phyloP scores from a whole-genome alignment of 2,329 filamentous ascomycete species.

The Fusarium succisae region DNA sequence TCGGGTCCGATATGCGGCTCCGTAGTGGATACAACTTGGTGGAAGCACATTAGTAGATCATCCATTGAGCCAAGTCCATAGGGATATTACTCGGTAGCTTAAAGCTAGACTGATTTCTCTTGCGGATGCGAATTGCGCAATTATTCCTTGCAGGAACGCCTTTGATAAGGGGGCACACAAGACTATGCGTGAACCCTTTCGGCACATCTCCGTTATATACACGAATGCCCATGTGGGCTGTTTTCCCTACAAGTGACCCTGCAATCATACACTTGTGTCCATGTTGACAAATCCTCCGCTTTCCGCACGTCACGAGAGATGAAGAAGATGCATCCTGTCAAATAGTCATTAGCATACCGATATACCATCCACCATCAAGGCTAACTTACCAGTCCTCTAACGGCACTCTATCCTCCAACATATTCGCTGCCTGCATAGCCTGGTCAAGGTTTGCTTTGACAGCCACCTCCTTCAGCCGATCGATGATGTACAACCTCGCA shows the following conservation, averaged over 20 bases:
- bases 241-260: not conserved
- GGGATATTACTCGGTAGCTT: not conserved
- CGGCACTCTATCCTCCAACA: slow-evolving; percentile 1
- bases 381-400: not conserved
- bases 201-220: not conserved
- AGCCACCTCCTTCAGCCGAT: not conserved
- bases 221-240: not conserved
- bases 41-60: not conserved
- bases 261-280: accelerated
- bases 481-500: slow-evolving; percentile 1
- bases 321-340: slow-evolving; percentile 5
- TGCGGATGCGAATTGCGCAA: not conserved
- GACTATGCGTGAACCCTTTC: not conserved
- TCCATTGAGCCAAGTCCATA: not conserved
- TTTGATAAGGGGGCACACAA: not conserved
- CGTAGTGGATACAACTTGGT: slow-evolving; percentile 6
- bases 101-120: not conserved
- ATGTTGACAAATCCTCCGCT: not conserved
- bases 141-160: not conserved
- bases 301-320: not conserved
- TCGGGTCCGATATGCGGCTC: slow-evolving; percentile 19
- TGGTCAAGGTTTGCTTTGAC: not conserved
- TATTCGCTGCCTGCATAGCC: not conserved
- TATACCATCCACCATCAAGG: not conserved
- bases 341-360: not conserved